These are phyloP conservation scores for Ustilago hordei DNA, from an alignment of 1,284 basidiomycete genomes.

Conservation along the genomic window DNA sequence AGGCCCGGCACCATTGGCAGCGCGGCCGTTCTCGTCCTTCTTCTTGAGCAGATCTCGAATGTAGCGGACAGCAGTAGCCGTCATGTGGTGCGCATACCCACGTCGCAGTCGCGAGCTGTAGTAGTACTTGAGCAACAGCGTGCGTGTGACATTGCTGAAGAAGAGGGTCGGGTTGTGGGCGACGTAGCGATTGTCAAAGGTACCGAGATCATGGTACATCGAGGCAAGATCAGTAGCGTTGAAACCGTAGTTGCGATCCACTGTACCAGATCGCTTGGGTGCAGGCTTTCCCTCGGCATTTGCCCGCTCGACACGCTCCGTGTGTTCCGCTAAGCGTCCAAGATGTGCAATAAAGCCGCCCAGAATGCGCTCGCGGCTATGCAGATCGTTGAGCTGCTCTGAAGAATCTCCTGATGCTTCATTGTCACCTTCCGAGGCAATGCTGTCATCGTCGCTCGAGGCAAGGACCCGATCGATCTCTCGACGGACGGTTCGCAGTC, in stretches of 20 bases:
- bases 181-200: constrained; percentile 91
- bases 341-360: constrained; percentile 77
- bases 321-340: constrained; percentile 30
- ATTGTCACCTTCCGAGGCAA: constrained; percentile 11
- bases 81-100: constrained; percentile 88
- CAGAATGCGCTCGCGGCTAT: constrained; percentile 71
- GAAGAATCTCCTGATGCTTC: constrained; percentile 25
- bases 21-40: constrained; percentile 29
- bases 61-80: constrained; percentile 74
- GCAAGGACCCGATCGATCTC: constrained; percentile 64
- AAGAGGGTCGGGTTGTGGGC: constrained; percentile 87
- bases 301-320: constrained; percentile 39
- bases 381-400: constrained; percentile 44
- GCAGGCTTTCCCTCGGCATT: constrained; percentile 24
- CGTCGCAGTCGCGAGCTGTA: constrained; percentile 80
- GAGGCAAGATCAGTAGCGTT: constrained; percentile 37
- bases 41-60: constrained; percentile 60
- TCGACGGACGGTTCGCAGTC: constrained; percentile 68
- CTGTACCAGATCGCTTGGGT: constrained; percentile 18
- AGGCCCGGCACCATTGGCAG: background rate
- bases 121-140: constrained; percentile 91
- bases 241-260: constrained; percentile 30
- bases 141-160: constrained; percentile 81
- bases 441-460: constrained; percentile 16
- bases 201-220: constrained; percentile 79